Evolutionary conservation across 2,329 filamentous ascomycete species (phyloP), one percentile per base, ranked within the genome.

Genomic region (Dendrostoma leiphaemia): DNA sequence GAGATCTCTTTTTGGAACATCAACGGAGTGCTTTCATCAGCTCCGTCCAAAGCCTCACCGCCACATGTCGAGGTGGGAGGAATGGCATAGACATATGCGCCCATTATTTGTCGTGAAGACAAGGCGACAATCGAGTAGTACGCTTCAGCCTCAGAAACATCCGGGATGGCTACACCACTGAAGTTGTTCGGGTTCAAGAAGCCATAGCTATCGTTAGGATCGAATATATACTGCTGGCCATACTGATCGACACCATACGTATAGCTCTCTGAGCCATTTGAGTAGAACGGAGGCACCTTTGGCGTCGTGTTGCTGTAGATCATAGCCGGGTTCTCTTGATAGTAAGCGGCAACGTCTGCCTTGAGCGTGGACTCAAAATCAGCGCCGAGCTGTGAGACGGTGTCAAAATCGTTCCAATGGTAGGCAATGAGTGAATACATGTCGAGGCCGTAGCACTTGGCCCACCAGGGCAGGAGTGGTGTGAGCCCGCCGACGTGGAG

Each of bases 1-100:
- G 88, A 90, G 52, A 94, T 93, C 67, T 93, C 90, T 64, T 94
- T 93, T 58, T 91, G 73, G 70, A 93, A 93, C 23, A 93, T 69
- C 38, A 92, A 77, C 0, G 88, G 88, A 58, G 82, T 77, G 3
- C 89, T 41, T 5, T 21, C 28, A n/a, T 31, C 19, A 3, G 54
- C 19, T 6, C 34, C 49, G 10, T 44, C 35, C 23, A 40, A 31
- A 5, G 34, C 23, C 35, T 47, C 48, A 29, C 19, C 26, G 40
- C 53, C 44, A 12, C 47, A 49, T 6, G 34, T 38, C 23, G 26
- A 40, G 3, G 50, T 80, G 3, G 86, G 81, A 28, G 89, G 88
- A 48, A 88, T 82, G 9, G 87, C 79, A 70, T 91, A 90, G 59
- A 83, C 84, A 13, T 86, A 90, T 3, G 87, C 90, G 10, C 89